Percentiles rank a stretch among this genome's conserved stretches.
phyloP scores from a whole-genome alignment of 345 rosid genomes.

The Linum usitatissimum region DNA sequence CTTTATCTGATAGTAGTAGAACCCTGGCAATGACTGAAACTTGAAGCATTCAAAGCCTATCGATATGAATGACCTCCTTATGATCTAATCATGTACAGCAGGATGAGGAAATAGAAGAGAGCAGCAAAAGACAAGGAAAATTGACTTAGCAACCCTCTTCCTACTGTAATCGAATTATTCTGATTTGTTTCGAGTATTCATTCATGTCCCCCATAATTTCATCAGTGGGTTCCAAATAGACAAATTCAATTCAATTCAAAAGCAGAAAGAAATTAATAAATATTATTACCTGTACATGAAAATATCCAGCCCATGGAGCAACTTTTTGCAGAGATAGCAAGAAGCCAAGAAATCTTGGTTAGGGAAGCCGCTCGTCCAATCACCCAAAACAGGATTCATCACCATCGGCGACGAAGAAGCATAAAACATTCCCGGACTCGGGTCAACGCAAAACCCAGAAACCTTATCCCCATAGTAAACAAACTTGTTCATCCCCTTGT shows the following conservation, averaged over 20 bases:
- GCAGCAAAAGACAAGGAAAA: too few relatives aligned
- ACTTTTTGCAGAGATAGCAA: conserved; percentile 24
- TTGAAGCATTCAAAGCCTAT: too few relatives aligned
- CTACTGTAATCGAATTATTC: too few relatives aligned
- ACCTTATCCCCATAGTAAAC: conserved; percentile 10
- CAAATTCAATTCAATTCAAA: background rate
- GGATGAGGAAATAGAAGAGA: too few relatives aligned
- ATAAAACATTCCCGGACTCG: background rate
- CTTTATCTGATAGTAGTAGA: too few relatives aligned
- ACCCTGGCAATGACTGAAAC: too few relatives aligned
- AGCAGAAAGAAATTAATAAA: background rate
- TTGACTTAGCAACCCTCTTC: too few relatives aligned
- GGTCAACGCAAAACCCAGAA: background rate
- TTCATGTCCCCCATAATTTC: background rate
- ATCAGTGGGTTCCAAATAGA: background rate
- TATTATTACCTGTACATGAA: conserved; percentile 27
- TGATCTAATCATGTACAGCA: too few relatives aligned
- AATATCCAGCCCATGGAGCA: conserved; percentile 29
- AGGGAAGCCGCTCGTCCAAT: conserved; percentile 9
- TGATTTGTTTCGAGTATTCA: too few relatives aligned
- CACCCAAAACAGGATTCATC: background rate
- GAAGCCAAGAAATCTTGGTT: conserved; percentile 22
- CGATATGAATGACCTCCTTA: too few relatives aligned
- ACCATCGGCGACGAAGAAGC: background rate
- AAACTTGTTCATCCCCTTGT: conserved; percentile 12